phyloP scores from a whole-genome alignment of 805 yeast species.

The Kregervanrija delftensis region DNA sequence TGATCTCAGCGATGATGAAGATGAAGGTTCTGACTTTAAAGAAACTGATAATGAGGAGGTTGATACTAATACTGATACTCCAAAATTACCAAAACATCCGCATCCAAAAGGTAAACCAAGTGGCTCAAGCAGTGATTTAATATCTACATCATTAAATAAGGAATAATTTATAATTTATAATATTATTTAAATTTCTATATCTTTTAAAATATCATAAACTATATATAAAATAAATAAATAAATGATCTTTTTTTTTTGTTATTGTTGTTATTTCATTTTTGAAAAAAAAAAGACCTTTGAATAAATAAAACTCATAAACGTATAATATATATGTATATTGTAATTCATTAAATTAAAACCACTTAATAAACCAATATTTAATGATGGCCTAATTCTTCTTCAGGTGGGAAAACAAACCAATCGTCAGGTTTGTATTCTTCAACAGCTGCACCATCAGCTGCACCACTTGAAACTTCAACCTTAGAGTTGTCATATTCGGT shows the following conservation, averaged over 20 bases:
- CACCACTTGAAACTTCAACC: slow-evolving; percentile 66
- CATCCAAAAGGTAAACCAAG: not conserved
- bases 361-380: slow-evolving; percentile 1
- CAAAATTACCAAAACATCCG: not conserved
- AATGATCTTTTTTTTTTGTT: not conserved
- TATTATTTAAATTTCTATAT: too few species aligned
- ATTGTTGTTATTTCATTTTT: not conserved
- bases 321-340: not conserved
- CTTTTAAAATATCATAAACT: too few species aligned
- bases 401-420: slow-evolving; percentile 78
- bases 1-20: slow-evolving; percentile 20
- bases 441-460: slow-evolving; percentile 33
- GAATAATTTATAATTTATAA: too few species aligned
- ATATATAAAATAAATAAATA: slow-evolving; percentile 5
- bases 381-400: slow-evolving; percentile 36
- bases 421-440: slow-evolving; percentile 51
- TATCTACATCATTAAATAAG: too few species aligned
- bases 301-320: slow-evolving; percentile 1
- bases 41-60: not conserved
- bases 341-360: not conserved
- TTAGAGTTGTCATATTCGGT: slow-evolving; percentile 59
- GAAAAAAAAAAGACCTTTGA: slow-evolving; percentile 1
- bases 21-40: not conserved
- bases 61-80: not conserved
- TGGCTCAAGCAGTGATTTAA: not conserved